phyloP scores from a whole-genome alignment of 108 stramenopile species.

The Skeletonema menzelii region DNA sequence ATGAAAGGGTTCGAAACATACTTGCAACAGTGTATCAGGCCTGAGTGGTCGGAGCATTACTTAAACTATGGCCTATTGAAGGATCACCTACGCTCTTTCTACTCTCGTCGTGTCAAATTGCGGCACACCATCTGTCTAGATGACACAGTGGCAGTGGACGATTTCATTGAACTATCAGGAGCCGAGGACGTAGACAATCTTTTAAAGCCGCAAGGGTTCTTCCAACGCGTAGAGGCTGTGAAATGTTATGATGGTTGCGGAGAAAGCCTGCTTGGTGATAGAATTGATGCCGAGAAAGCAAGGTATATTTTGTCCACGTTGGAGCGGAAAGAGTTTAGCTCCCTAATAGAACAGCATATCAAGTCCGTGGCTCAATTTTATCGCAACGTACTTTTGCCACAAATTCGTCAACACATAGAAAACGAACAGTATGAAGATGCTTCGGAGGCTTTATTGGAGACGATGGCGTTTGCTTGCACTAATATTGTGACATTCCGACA shows the following conservation, averaged over 20 bases:
- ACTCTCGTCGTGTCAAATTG: slow-evolving; percentile 17
- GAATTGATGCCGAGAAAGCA: slow-evolving; percentile 22
- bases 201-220: slow-evolving; percentile 7
- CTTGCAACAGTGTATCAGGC: slow-evolving; percentile 18
- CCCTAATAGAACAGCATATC: slow-evolving; percentile 5
- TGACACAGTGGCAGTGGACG: not conserved
- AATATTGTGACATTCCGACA: slow-evolving; percentile 38
- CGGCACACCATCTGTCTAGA: not conserved
- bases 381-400: not conserved
- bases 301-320: slow-evolving; percentile 1
- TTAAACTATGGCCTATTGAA: slow-evolving; percentile 31
- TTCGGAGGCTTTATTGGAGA: slow-evolving; percentile 21
- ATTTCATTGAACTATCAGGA: not conserved
- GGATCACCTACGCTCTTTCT: slow-evolving; percentile 17
- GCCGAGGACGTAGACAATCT: not conserved
- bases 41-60: slow-evolving; percentile 25
- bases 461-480: slow-evolving; percentile 36
- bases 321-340: slow-evolving; percentile 24
- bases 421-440: slow-evolving; percentile 11
- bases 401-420: slow-evolving; percentile 13
- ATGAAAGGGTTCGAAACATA: slow-evolving; percentile 42
- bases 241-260: not conserved
- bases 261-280: not conserved
- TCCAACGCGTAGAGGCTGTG: slow-evolving; percentile 5
- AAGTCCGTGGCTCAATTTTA: slow-evolving; percentile 14